Conservation (phyloP, 2,329 filamentous ascomycete species). For the Alternaria brassicae region DNA sequence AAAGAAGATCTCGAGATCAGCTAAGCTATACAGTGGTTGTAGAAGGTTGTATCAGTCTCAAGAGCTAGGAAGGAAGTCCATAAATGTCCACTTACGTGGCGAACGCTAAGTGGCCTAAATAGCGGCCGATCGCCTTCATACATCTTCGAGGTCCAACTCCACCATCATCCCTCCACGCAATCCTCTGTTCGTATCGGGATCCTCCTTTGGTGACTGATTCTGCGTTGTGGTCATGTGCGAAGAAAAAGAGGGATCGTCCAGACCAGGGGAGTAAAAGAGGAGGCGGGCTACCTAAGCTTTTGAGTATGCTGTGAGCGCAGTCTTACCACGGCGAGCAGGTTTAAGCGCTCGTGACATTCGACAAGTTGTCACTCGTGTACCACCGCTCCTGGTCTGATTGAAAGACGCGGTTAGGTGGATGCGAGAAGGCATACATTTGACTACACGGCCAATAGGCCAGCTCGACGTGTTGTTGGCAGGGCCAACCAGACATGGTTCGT, state of each 20-base stretch:
- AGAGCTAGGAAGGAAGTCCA: constrained; percentile 28
- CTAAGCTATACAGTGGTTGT: constrained; percentile 14
- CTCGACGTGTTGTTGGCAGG: constrained; percentile 30
- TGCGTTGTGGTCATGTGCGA: not conserved
- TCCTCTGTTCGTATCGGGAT: constrained; percentile 17
- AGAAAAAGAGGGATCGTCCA: not conserved
- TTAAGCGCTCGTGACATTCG: constrained; percentile 44
- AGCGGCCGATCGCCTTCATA: constrained; percentile 43
- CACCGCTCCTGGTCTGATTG: constrained; percentile 28
- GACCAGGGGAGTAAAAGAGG: constrained; percentile 21
- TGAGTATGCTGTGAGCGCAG: constrained; percentile 27
- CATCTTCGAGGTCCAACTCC: constrained; percentile 8
- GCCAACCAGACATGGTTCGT: constrained; percentile 23
- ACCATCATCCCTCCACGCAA: constrained; percentile 17
- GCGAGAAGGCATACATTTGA: constrained; percentile 21
- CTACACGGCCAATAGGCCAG: constrained; percentile 37
- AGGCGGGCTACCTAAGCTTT: constrained; percentile 35
- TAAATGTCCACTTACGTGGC: constrained; percentile 48
- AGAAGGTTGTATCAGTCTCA: constrained; percentile 30
- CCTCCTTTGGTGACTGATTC: constrained; percentile 7
- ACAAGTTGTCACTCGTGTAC: constrained; percentile 41
- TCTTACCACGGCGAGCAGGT: constrained; percentile 34
- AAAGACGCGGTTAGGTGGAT: constrained; percentile 28
- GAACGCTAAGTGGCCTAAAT: constrained; percentile 53
- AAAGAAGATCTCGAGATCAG: constrained; percentile 3